Base-by-base conservation (phyloP, 805 yeast genomes). In the Schizosaccharomyces japonicus region DNA sequence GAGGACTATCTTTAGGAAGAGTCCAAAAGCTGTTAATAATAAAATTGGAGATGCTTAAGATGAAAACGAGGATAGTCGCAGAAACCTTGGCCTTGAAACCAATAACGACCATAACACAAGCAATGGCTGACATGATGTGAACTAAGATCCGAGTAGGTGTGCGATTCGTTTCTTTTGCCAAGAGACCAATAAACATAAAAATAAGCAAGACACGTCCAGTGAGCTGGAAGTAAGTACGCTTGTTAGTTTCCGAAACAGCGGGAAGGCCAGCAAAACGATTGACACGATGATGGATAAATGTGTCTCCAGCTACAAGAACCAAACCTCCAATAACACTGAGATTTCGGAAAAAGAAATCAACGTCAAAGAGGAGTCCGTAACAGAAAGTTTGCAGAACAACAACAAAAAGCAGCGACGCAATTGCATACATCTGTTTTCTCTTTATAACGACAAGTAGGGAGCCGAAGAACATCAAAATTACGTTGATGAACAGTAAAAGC, bases 31-130 rank as follows among this genome's bases (percentile, higher is more conserved):
- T 82, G 67, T 90, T 87, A 52, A 77, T 75, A 39, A 76, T 62
- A 50, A 82, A 60, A 63, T 90, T 85, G 69, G 81, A 83, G 52
- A 78, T 63, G 51, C 79, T 68, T 54, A 87, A 70, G 55, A 83
- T 64, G 19, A 79, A 63, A 23, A 85, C 80, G 50, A 75, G 60
- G 47, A 63, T 48, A 57, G 76, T 66, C 11, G 96, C 94, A 29
- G 90, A 77, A 53, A 84, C 73, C 60, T 83, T 83, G 44, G 96
- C 85, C 65, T 83, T 84, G 71, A 76, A 90, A 30, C 98, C 98
- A 53, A 87, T 73, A 23, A 80, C 83, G 51, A 87, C 85, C 49
- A 85, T 74, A 31, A 73, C 66, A 58, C 90, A 80, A 10, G 78
- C 71, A 17, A 69, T 61, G 34, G 80, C 70, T 8, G 94, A 93